Base-by-base conservation (phyloP, 495 filamentous ascomycete genomes). In the Stereocaulon alpinum region DNA sequence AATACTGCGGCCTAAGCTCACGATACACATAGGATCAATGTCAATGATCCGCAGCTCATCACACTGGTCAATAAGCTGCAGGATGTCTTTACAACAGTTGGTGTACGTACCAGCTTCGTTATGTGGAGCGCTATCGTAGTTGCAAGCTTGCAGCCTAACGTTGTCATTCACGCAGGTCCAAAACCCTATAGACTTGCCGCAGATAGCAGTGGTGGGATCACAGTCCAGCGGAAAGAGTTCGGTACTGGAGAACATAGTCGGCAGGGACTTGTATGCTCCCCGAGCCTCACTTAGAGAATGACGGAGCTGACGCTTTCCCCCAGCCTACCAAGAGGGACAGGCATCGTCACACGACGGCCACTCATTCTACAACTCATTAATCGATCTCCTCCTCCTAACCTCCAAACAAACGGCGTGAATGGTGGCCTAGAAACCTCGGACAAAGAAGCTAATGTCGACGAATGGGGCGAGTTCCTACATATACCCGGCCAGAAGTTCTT, bases 201-300 rank as follows among this genome's bases (percentile, higher is more conserved):
- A 99, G 78, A 99, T 99, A 74, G 93, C 86, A 61, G 94, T 99
- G 59, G 94, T 99, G 50, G 94, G 94, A 65, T 96, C 92, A 70
- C 94, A 99, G 77, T 97, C 94, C 14, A 96, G 91, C 72, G 94
- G 94, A 70, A 99, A 99, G 84, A 96, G 91, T 78, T 97, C 93
- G n/a, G 94, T 99, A 66, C 73, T 99, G 67, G 94, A 99, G 75
- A 99, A 99, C 69, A 99, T 99, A 66, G 94, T 99, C 43, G 94
- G 94, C 41, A 81, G 94, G 75, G 93, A 99, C 75, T 97, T 99
- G 94, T 97, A 80, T 72, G 88, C 71, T 40, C 57, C 57, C 17
- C 54, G 64, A 62, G 58, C 62, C 4, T 29, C 18, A 4, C 22
- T n/a, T 14, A 32, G 47, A 14, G 12, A 15, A 60, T 45, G 64